Evolutionary conservation across 2,329 filamentous ascomycete species (phyloP).

Genomic region (Xylaria sp.): DNA sequence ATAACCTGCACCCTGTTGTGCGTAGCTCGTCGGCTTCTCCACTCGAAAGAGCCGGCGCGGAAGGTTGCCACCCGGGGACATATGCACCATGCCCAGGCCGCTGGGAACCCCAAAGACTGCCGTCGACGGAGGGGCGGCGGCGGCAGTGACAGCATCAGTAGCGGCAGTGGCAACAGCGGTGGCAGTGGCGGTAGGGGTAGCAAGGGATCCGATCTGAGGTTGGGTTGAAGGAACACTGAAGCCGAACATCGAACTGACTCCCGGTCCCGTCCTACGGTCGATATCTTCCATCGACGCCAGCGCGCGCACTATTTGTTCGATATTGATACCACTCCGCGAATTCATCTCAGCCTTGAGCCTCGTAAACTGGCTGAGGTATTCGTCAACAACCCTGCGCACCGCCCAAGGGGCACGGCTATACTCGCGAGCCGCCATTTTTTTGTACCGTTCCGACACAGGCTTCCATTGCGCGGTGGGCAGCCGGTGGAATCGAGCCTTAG

Average conservation of each 20-base stretch:
- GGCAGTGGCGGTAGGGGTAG: no score
- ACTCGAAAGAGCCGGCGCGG: not conserved
- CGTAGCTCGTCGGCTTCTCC: not conserved
- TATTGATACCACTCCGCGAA: not conserved
- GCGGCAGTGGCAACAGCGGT: no score
- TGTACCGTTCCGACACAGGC: slow-evolving; percentile 17
- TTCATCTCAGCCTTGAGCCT: not conserved
- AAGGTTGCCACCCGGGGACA: not conserved
- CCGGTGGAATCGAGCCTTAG: slow-evolving; percentile 24
- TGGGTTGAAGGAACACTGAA: not conserved
- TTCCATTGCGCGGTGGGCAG: slow-evolving; percentile 33
- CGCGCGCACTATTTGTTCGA: not conserved
- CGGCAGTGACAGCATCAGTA: not conserved
- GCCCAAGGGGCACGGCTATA: slow-evolving; percentile 28
- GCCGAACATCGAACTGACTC: not conserved
- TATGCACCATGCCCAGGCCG: not conserved
- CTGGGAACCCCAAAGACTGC: slow-evolving; percentile 1
- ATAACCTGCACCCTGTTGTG: not conserved
- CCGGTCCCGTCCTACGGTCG: no score
- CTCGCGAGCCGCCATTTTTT: slow-evolving; percentile 28
- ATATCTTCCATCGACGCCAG: not conserved
- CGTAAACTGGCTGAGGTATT: slow-evolving; percentile 4
- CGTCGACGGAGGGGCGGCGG: not conserved
- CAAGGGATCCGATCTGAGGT: no score
- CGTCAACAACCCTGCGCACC: slow-evolving; percentile 33